A percentile compares a stretch with the other conserved stretches of the same genome.
phyloP scores from a whole-genome alignment of 1,139 yeast genomes.

The Groenewaldozyma auringiensis region DNA sequence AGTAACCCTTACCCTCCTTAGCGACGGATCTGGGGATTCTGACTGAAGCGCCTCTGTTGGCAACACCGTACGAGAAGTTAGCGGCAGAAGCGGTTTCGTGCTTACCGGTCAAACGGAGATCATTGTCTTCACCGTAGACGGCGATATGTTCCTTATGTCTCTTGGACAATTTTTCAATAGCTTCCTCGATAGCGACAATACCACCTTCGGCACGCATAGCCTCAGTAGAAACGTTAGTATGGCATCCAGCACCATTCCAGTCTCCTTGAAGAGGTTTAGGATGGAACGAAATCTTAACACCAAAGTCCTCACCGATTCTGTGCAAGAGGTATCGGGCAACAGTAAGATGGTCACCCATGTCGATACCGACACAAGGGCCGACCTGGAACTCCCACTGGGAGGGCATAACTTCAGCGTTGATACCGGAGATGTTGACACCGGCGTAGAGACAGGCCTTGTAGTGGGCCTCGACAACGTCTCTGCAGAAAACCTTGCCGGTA shows the following conservation, averaged over 20 bases:
- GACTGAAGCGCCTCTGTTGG: conserved; percentile 98
- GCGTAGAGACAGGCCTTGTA: conserved; percentile 96
- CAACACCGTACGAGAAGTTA: conserved; percentile 90
- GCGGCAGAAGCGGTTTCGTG: conserved; percentile 97
- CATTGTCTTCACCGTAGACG: conserved; percentile 93
- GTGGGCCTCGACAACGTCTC: conserved; percentile 98
- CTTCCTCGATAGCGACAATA: conserved; percentile 86
- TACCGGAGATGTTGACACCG: conserved; percentile 86
- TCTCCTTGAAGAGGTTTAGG: conserved; percentile 98
- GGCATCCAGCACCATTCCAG: conserved; percentile 99
- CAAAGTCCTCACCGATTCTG: conserved; percentile 97
- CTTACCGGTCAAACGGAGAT: conserved; percentile 90
- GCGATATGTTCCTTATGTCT: conserved; percentile 96
- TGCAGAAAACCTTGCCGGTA: conserved; percentile 94
- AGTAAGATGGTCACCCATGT: conserved; percentile 97
- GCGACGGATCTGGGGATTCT: conserved; percentile 99
- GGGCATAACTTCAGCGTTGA: conserved; percentile 99
- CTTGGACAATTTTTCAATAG: conserved; percentile 87
- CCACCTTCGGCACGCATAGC: conserved; percentile 93
- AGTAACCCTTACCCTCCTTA: conserved; percentile 96
- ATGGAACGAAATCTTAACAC: conserved; percentile 97
- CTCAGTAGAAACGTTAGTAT: conserved; percentile 93
- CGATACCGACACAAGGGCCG: conserved; percentile 93
- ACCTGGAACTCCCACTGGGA: conserved; percentile 99
- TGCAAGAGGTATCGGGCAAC: conserved; percentile 86